Percentiles rank a stretch among this genome's conserved stretches.
phyloP scores from a whole-genome alignment of 371 early-diverging fungal genomes.

The Batrachochytrium dendrobatidis region DNA sequence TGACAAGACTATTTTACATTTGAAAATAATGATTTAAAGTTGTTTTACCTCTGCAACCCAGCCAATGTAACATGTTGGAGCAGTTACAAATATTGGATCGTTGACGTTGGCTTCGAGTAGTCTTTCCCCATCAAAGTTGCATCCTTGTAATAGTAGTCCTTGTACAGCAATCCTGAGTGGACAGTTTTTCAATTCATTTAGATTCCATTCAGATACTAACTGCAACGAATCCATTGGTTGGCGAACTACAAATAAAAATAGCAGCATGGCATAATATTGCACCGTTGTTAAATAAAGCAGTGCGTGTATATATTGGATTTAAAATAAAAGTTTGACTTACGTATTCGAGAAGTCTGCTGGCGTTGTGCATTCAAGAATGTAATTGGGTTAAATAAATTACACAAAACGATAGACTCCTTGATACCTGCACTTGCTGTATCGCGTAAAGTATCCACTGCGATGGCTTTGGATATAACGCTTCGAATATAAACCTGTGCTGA shows the following conservation, averaged over 20 bases:
- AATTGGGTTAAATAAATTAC: constrained; percentile 30
- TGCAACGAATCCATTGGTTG: constrained; percentile 37
- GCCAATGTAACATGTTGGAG: constrained; percentile 30
- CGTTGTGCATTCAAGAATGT: constrained; percentile 44
- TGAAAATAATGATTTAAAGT: no score
- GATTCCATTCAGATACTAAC: constrained; percentile 29
- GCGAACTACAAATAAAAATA: constrained; percentile 18
- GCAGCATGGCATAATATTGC: neutral
- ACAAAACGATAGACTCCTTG: constrained; percentile 22
- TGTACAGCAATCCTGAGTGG: constrained; percentile 23
- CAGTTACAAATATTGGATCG: constrained; percentile 28
- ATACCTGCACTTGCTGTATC: constrained; percentile 25
- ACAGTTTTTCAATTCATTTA: constrained; percentile 7
- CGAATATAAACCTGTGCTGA: constrained; percentile 25
- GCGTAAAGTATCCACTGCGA: constrained; percentile 17
- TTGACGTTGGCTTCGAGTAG: constrained; percentile 28
- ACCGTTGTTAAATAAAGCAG: no score
- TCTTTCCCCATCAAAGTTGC: constrained; percentile 32
- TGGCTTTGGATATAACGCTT: constrained; percentile 20
- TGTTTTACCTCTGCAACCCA: constrained; percentile 36
- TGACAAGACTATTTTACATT: neutral
- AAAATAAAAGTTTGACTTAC: constrained; percentile 17
- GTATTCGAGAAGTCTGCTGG: constrained; percentile 39
- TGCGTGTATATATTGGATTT: neutral
- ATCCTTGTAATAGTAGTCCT: constrained; percentile 39